Percentiles rank a stretch among this genome's conserved stretches.
Conservation (phyloP, 108 stramenopile species). For the Fistulifera solaris region DNA sequence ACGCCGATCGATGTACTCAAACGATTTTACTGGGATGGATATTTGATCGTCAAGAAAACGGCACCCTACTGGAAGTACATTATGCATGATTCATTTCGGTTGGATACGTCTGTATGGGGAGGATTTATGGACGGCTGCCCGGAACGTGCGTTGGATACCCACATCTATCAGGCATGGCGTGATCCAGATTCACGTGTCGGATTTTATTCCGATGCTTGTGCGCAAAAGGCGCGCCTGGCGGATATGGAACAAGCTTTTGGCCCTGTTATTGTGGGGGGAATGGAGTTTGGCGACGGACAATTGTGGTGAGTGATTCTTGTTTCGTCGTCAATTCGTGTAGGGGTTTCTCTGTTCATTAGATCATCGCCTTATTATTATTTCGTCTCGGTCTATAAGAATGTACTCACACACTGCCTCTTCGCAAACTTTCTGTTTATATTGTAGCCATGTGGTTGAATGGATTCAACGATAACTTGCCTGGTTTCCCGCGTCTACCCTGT, state of each 20-base stretch:
- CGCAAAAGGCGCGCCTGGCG: constrained; percentile 55
- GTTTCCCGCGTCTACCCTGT: constrained; percentile 74
- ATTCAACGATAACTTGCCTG: constrained; percentile 84
- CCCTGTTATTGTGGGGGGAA: constrained; percentile 86
- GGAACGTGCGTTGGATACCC: constrained; percentile 39
- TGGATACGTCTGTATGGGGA: constrained; percentile 82
- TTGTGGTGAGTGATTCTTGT: constrained; percentile 22
- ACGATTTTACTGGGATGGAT: constrained; percentile 91
- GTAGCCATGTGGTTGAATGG: constrained; percentile 91
- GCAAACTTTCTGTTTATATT: no score
- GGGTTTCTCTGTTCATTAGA: background rate
- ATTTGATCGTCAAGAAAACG: constrained; percentile 71
- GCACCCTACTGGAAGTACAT: constrained; percentile 92
- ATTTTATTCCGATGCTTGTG: constrained; percentile 77
- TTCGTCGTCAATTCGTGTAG: no score
- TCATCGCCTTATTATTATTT: background rate
- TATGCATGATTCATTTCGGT: constrained; percentile 91
- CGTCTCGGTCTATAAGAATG: no score
- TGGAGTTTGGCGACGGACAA: constrained; percentile 91
- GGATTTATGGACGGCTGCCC: constrained; percentile 77
- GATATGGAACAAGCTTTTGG: constrained; percentile 78
- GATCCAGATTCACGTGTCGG: constrained; percentile 65
- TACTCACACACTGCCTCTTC: constrained; percentile 1
- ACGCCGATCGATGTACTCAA: constrained; percentile 71
- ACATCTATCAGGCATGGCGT: constrained; percentile 91